Base-by-base conservation (phyloP, 2,329 filamentous ascomycete genomes). In the Scedosporium apiospermum region DNA sequence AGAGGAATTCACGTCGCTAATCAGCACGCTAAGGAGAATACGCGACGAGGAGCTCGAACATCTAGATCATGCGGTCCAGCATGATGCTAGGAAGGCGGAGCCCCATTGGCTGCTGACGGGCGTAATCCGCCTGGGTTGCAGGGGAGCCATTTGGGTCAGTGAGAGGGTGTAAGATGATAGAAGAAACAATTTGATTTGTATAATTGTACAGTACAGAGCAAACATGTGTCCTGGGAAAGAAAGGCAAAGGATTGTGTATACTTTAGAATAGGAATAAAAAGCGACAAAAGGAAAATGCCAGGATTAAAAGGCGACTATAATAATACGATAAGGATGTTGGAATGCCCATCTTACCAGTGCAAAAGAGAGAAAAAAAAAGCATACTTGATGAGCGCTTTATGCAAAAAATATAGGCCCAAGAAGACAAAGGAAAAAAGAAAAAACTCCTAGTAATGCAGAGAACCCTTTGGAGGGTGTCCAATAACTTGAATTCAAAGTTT, bases 11-110 rank as follows among this genome's bases (percentile, higher is more conserved):
- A 82, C 79, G 61, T 83, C 85, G 18, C 77, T 99, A 70, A 79
- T 96, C 44, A 73, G 77, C 42, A 91, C 90, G 27, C 81, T 98
- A 66, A 83, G 93, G 69, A 80, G 88, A 70, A 97, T 97, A 71
- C 81, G 95, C 26, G 95, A 99, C 72, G 95, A 99, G 77, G 95
- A 99, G 77, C 77, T 99, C 63, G 95, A 99, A 80, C 95, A 99
- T 78, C 77, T 99, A 67, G 95, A 99, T 73, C 90, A 96, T 77
- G 95, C 95, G 0, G 89, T 99, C 21, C 89, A 95, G 73, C 89
- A 98, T 71, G 93, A 98, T 76, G 88, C 93, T 2, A 91, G 95
- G 75, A 86, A 92, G 75, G 95, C 95, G 5, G 85, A 88, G 73
- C 93, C 93, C 34, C 93, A 98, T 74, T 93, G 93, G 80, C 76